These are phyloP conservation scores for Aspergillus eucalypticola DNA, from an alignment of 2,329 filamentous ascomycete genomes.

Conservation along the genomic window DNA sequence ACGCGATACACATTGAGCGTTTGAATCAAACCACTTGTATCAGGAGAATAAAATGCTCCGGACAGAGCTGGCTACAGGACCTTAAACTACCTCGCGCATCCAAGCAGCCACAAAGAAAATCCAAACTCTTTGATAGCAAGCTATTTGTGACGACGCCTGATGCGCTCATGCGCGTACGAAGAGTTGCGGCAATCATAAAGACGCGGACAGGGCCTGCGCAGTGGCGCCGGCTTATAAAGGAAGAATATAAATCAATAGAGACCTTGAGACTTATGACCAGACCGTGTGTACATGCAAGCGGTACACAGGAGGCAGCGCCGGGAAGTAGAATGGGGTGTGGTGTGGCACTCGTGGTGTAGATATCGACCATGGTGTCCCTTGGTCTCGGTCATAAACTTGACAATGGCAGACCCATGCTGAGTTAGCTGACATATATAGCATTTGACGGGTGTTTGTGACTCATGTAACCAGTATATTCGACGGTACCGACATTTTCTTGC, in stretches of 20 bases:
- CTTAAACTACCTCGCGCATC: slow-evolving; percentile 43
- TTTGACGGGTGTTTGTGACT: neutral
- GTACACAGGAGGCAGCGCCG: slow-evolving; percentile 51
- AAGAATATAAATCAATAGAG: slow-evolving; percentile 61
- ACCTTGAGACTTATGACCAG: slow-evolving; percentile 57
- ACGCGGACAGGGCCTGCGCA: slow-evolving; percentile 52
- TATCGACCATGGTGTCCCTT: slow-evolving; percentile 22
- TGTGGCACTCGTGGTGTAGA: slow-evolving; percentile 15
- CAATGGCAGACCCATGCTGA: slow-evolving; percentile 22
- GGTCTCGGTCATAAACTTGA: slow-evolving; percentile 41
- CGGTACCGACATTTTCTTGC: slow-evolving; percentile 29
- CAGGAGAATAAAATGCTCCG: slow-evolving; percentile 32
- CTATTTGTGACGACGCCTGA: slow-evolving; percentile 68
- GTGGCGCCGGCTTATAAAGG: slow-evolving; percentile 66
- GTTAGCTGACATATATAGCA: neutral
- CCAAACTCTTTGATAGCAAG: slow-evolving; percentile 58
- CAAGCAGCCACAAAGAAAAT: slow-evolving; percentile 59
- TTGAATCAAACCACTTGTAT: slow-evolving; percentile 42
- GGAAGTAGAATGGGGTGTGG: slow-evolving; percentile 52
- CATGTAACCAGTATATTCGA: slow-evolving; percentile 23
- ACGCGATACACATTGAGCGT: slow-evolving; percentile 11
- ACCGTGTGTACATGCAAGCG: slow-evolving; percentile 66
- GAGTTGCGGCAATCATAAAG: slow-evolving; percentile 48
- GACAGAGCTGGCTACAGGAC: slow-evolving; percentile 38
- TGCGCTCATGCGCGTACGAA: slow-evolving; percentile 63